Conservation (phyloP, 2,329 filamentous ascomycete genomes). For the Alternaria consortialis region DNA sequence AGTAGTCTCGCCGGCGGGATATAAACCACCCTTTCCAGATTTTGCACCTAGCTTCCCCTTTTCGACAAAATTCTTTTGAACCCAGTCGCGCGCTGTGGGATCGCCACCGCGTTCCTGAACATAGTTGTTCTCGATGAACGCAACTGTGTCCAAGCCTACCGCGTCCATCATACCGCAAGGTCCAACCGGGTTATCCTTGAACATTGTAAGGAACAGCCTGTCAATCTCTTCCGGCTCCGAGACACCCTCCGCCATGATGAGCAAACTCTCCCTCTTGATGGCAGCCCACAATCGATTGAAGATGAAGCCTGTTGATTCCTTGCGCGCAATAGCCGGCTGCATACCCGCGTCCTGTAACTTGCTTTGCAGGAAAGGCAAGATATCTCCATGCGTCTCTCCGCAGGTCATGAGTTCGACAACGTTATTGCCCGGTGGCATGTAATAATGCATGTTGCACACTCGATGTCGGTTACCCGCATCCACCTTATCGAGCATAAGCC, state of each 20-base stretch:
- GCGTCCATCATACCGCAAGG: conserved; percentile 60
- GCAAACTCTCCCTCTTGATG: conserved; percentile 62
- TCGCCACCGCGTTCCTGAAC: conserved; percentile 59
- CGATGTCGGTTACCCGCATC: conserved; percentile 44
- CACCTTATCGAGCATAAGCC: conserved; percentile 59
- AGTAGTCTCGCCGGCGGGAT: conserved; percentile 42
- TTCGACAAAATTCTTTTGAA: conserved; percentile 57
- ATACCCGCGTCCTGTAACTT: conserved; percentile 54
- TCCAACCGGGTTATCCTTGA: conserved; percentile 26
- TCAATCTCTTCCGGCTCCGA: conserved; percentile 61
- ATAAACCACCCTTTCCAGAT: conserved; percentile 25
- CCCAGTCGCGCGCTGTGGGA: conserved; percentile 55
- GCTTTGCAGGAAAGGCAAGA: conserved; percentile 59
- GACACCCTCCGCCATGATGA: conserved; percentile 61
- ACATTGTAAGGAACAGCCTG: conserved; percentile 57
- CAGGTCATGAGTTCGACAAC: conserved; percentile 65
- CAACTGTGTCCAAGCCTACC: conserved; percentile 63
- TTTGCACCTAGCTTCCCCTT: conserved; percentile 60
- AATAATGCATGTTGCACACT: conserved; percentile 60
- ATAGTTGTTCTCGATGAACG: conserved; percentile 64
- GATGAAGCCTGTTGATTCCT: conserved; percentile 64
- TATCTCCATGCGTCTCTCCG: conserved; percentile 54
- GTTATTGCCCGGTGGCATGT: conserved; percentile 56
- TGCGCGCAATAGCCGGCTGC: conserved; percentile 55
- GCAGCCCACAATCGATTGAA: conserved; percentile 67